Evolutionary conservation across 352 stramenopile genomes (phyloP).

Genomic region (Sclerospora graminicola): DNA sequence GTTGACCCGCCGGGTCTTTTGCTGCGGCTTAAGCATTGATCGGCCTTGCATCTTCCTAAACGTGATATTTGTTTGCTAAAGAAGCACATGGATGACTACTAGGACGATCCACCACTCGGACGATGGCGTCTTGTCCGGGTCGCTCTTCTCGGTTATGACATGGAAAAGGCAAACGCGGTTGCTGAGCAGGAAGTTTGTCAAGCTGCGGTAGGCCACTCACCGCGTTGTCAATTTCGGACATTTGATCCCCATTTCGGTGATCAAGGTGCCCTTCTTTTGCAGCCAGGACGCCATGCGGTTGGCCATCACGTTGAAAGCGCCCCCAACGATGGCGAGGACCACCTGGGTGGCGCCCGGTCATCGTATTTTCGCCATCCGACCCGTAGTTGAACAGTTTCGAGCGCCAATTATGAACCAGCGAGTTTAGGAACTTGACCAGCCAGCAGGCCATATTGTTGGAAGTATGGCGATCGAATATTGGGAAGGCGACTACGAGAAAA

Average conservation of each 20-base stretch:
- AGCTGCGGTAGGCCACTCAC: background rate
- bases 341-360: background rate
- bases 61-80: background rate
- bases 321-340: no score
- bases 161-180: no score
- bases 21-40: background rate
- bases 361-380: background rate
- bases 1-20: background rate
- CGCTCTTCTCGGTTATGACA: background rate
- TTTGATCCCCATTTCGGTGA: no score
- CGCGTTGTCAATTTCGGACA: background rate
- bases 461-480: background rate
- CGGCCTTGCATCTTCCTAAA: background rate
- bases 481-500: background rate
- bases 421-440: no score
- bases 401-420: background rate
- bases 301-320: no score
- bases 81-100: background rate
- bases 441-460: background rate
- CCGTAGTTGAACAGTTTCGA: background rate
- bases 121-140: background rate
- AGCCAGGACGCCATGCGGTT: no score
- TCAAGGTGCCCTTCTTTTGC: no score
- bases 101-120: no score
- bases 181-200: no score